Base-by-base conservation (phyloP, 1,284 basidiomycete species). In the Ceratobasidium sp. region DNA sequence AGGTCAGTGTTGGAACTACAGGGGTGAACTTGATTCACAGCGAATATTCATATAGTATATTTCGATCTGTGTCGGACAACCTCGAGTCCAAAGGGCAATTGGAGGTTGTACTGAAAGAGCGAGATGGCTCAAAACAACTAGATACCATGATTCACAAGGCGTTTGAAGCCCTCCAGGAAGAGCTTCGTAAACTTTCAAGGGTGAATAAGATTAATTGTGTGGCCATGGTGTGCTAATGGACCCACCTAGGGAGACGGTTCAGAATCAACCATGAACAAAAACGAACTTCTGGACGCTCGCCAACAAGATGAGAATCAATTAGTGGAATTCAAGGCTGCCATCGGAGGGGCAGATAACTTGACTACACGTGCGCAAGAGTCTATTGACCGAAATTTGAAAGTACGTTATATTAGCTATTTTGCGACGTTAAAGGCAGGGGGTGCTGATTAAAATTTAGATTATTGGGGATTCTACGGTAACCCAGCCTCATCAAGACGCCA, bases 381-480 rank as follows among this genome's bases (percentile, higher is more conserved):
- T 2, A 73, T 73, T n/a, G 11, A 63, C 2, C 31, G 31, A 19
- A 48, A 54, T 1, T 37, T 73, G 0, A 63, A 63, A 59, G 71
- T 59, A 19, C 7, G 51, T 43, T 2, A 1, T 22, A 11, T 24
- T 51, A 4, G 11, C 19, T 14, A 13, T 22, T 41, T 27, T 29
- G n/a, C 37, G 8, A 27, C 2, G 19, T 4, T n/a, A 43, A 62
- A 24, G 9, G 0, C 24, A 27, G 14, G 53, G 13, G 14, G 6
- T 51, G 3, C 48, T 22, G 19, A 22, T 31, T 8, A 41, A 53
- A 31, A 1, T n/a, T 53, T 51, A 73, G 71, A 73, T 73, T 2
- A 73, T 73, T 31, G 59, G 71, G 1, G 71, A 73, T 31, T 13
- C 37, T 11, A 58, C 54, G 19, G 24, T 71, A 41, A 8, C 58